Evolutionary conservation across 148 eudicot species (phyloP).

Genomic region (Heliosperma pusillum): DNA sequence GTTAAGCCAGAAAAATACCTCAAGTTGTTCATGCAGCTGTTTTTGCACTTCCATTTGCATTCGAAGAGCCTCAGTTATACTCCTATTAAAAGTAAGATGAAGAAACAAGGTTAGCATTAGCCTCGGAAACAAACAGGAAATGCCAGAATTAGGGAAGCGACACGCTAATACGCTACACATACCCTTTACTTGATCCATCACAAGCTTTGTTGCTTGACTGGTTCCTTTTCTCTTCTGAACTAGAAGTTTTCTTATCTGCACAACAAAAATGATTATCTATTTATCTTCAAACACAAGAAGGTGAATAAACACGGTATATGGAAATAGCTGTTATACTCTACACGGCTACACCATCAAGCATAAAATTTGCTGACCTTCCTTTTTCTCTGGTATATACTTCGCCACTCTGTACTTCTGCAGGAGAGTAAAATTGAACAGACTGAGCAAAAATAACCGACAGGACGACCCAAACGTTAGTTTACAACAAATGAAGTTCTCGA

Average conservation of each 20-base stretch:
- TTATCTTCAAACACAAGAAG: neutral
- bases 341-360: too few species aligned
- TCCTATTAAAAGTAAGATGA: slow-evolving; percentile 2
- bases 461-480: neutral
- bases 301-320: neutral
- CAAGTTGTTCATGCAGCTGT: slow-evolving; percentile 47
- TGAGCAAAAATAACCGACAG: slow-evolving; percentile 10
- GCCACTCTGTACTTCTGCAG: slow-evolving; percentile 46
- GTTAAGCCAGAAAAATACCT: slow-evolving; percentile 21
- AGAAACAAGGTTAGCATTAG: neutral
- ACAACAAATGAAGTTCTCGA: neutral
- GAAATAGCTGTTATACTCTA: neutral
- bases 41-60: slow-evolving; percentile 49
- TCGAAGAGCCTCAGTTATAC: slow-evolving; percentile 35
- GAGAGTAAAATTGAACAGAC: neutral
- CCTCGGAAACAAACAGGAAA: neutral
- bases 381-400: slow-evolving; percentile 41
- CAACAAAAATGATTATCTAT: neutral
- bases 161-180: neutral
- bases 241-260: slow-evolving; percentile 28
- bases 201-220: slow-evolving; percentile 19
- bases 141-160: neutral
- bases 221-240: slow-evolving; percentile 29
- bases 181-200: slow-evolving; percentile 32
- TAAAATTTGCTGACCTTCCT: slow-evolving; percentile 35